A percentile compares a stretch with the other conserved stretches of the same genome.
These are phyloP conservation scores for Rhodomyrtus psidioides DNA, from an alignment of 441 rosid species.

Conservation along the genomic window DNA sequence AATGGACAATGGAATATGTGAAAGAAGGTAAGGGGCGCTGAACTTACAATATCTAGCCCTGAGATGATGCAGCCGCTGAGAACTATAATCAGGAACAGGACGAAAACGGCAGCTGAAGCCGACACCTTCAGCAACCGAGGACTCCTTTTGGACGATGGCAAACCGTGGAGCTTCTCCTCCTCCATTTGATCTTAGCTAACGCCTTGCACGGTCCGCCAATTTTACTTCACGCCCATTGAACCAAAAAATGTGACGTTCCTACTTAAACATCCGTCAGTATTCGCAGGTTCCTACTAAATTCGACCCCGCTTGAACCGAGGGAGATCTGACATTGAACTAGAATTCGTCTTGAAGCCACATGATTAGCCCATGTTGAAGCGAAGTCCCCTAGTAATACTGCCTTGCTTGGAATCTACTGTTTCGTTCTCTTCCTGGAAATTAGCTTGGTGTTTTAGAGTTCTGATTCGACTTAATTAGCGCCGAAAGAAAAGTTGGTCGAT, in stretches of 20 bases:
- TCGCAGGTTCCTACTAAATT: not conserved
- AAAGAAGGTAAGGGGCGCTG: not conserved
- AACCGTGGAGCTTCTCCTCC: not conserved
- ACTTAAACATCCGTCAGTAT: not conserved
- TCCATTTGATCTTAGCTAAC: not conserved
- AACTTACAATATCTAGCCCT: not conserved
- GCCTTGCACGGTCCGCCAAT: not conserved
- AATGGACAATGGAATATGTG: not conserved
- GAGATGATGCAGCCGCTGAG: not conserved
- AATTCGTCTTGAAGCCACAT: not conserved
- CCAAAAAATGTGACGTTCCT: not conserved
- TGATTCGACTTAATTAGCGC: not conserved
- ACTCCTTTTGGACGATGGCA: not conserved
- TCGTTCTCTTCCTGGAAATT: not conserved
- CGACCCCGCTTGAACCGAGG: not conserved
- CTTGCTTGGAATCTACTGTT: not conserved
- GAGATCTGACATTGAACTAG: not conserved
- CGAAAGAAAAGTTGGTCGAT: not conserved
- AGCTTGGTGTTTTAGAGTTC: not conserved
- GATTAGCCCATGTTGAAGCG: not conserved
- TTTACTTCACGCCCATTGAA: not conserved
- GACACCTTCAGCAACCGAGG: not conserved
- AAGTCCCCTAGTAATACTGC: not conserved
- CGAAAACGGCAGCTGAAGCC: not conserved
- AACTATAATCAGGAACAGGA: not conserved